Conservation (phyloP, 805 yeast species). For the Starmerella kuoi region DNA sequence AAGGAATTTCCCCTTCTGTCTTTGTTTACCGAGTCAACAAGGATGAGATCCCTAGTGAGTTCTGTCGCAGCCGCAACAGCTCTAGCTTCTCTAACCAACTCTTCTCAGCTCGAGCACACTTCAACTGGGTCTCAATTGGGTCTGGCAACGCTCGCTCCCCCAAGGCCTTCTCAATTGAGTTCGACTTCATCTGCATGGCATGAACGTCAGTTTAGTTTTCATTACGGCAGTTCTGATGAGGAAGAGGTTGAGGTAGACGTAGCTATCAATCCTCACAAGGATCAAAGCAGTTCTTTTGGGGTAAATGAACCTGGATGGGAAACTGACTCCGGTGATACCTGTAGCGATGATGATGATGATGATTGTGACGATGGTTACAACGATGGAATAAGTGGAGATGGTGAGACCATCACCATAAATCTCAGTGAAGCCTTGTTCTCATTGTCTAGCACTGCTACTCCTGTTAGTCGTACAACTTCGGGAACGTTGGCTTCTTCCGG, state of each 20-base stretch:
- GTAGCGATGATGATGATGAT: background rate
- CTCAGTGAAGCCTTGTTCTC: background rate
- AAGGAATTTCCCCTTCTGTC: too few relatives aligned
- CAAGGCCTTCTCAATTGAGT: too few relatives aligned
- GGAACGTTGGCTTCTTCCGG: background rate
- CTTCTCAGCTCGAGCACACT: too few relatives aligned
- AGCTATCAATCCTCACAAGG: background rate
- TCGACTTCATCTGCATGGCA: conserved; percentile 16
- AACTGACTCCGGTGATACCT: background rate
- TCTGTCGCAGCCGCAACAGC: too few relatives aligned
- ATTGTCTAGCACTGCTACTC: background rate
- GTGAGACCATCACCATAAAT: background rate
- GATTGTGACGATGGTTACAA: background rate
- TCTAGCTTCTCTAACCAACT: too few relatives aligned
- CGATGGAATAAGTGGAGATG: background rate
- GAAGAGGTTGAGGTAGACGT: conserved; percentile 20
- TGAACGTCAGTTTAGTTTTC: conserved; percentile 15
- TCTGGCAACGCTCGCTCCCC: too few relatives aligned
- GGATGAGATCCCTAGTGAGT: too few relatives aligned
- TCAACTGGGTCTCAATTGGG: too few relatives aligned
- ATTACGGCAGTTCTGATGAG: conserved; percentile 16
- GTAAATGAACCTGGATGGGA: too few relatives aligned
- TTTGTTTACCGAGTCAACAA: too few relatives aligned
- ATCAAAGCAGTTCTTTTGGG: background rate
- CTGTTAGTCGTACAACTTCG: background rate